Conservation (phyloP, 352 stramenopile species). For the Phytophthora litchii region DNA sequence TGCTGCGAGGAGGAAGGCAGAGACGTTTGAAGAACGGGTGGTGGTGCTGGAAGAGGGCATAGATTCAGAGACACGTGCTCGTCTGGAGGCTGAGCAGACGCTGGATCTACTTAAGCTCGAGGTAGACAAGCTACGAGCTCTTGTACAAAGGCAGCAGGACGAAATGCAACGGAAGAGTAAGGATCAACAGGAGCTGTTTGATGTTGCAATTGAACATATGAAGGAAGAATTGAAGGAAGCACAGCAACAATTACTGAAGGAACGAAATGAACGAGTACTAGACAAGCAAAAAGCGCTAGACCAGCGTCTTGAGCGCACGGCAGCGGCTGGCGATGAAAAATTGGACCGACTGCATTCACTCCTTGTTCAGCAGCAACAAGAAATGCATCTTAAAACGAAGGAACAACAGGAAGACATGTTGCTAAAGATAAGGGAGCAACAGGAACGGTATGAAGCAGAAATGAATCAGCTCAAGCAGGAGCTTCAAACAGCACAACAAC, state of each 20-base stretch:
- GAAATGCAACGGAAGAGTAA: conserved; percentile 51
- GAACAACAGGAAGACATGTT: conserved; percentile 62
- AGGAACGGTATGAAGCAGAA: conserved; percentile 37
- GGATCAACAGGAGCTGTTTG: conserved; percentile 32
- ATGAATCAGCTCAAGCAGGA: conserved; percentile 43
- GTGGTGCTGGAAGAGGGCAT: conserved; percentile 64
- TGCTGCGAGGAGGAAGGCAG: conserved; percentile 33
- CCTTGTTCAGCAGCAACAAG: conserved; percentile 24
- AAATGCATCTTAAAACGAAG: conserved; percentile 55
- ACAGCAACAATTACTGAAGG: conserved; percentile 60
- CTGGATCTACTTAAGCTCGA: conserved; percentile 74
- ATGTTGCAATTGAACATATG: conserved; percentile 43
- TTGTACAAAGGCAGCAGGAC: conserved; percentile 54
- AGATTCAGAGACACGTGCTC: conserved; percentile 55
- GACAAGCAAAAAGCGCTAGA: conserved; percentile 69
- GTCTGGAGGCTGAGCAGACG: conserved; percentile 65
- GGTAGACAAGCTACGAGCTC: conserved; percentile 65
- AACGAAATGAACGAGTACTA: conserved; percentile 56
- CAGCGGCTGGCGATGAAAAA: conserved; percentile 21
- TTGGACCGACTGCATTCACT: conserved; percentile 23
- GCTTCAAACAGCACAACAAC: conserved; percentile 50
- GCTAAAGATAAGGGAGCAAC: conserved; percentile 28
- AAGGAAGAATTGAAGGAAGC: conserved; percentile 50
- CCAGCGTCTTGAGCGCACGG: conserved; percentile 41
- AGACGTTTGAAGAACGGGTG: conserved; percentile 53